Base-by-base conservation (phyloP, 768 basidiomycete species). In the Russula virescens region DNA sequence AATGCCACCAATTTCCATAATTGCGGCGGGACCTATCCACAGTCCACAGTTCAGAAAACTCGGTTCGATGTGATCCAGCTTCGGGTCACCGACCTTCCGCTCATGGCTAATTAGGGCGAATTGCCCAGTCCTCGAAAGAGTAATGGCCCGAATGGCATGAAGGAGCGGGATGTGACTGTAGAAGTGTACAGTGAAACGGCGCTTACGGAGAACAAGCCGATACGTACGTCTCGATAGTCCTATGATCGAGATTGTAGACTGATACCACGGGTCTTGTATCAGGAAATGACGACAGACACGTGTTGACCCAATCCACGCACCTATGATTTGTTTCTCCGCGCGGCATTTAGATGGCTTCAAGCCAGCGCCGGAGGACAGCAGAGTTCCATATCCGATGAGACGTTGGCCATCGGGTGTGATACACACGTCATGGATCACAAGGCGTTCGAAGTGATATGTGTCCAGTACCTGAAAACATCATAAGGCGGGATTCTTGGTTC, bases 41-140 rank as follows among this genome's bases (percentile, higher is more conserved):
- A 31, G n/a, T n/a, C n/a, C n/a, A n/a, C n/a, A 38, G 42, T 40
- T 49, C 48, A 55, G 25, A 58, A 52, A 25, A 43, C 5, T 53
- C 14, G 18, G 18, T 13, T 11, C 25, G 35, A 18, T 34, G 34
- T 26, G 13, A 31, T 31, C 40, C 18, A 19, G n/a, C 35, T 28
- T 28, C 21, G 19, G 25, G 14, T 8, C 14, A 51, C 76, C 13
- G 31, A 84, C 87, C 79, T 85, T 85, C 68, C 86, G 82, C 70
- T 89, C 87, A 68, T 88, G 88, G 70, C 86, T 88, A 55, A 89
- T 79, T 53, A 91, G 71, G n/a, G 85, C 88, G 7, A 85, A 76
- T 9, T 82, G 75, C n/a, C 84, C 86, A 61, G 79, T 80, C 57
- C 79, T 76, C 49, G 85, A 82, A n/a, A 89, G 72, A 0, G 86